Evolutionary conservation across 345 rosid genomes (phyloP), one percentile per base, ranked within the genome.

Genomic region (Lumnitzera littorea): DNA sequence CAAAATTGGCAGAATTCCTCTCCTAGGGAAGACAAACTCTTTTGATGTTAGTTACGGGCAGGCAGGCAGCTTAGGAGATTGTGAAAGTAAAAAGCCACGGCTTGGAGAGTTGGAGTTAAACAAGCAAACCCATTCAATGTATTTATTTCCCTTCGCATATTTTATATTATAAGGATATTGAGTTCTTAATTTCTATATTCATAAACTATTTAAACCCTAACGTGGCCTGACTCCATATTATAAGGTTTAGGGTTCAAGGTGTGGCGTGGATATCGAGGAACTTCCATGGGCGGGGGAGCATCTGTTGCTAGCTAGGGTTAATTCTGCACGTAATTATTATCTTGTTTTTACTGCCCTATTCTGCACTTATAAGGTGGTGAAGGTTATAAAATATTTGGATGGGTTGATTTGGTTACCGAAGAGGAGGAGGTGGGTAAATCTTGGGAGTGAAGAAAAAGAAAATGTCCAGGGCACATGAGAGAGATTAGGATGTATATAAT

Each of bases 381-480:
- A 36, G 3, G 43, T 36, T 36, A 20, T 20, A 20, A 20, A 20
- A 20, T 20, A 20, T 20, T 20, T 20, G 5, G 31, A 27, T 27
- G 52, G 15, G 52, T n/a, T 48, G 56, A 64, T 73, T 79, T 63
- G 69, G 71, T 78, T 79, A 71, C 75, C 88, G 84, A 89, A 85
- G 75, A 64, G 54, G 46, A 65, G 73, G 61, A 52, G 73, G 97
- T 87, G 95, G 91, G 83, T 82, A 76, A 59, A 82, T 83, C 80
- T 90, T 63, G 89, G 94, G 91, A 87, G 74, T 64, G 66, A 81
- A 66, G 90, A 24, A 53, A 68, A 66, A 50, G 41, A 63, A 50
- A 65, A 65, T 51, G 12, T 9, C 25, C 59, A 24, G 5, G 56
- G 62, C 77, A 72, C 78, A 70, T 69, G 74, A 72, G 58, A 17